These are phyloP conservation scores for Clonostachys rhizophaga DNA, from an alignment of 2,329 filamentous ascomycete genomes.

Conservation along the genomic window DNA sequence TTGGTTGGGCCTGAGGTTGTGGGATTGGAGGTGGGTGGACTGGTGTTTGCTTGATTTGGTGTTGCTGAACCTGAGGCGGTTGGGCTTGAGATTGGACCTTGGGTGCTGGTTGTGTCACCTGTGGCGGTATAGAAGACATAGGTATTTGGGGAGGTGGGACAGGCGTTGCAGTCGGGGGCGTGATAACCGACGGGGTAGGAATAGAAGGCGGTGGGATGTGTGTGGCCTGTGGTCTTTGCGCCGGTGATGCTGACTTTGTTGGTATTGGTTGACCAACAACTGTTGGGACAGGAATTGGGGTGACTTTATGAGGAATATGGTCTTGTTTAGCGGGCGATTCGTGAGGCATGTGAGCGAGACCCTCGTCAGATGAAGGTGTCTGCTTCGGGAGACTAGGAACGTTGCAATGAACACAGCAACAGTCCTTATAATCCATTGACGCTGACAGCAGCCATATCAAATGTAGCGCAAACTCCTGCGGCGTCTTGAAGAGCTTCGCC, in stretches of 20 bases:
- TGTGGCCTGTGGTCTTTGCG: slow-evolving; percentile 9
- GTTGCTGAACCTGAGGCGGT: slow-evolving; percentile 8
- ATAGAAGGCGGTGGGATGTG: slow-evolving; percentile 4
- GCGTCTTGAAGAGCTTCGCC: slow-evolving; percentile 43
- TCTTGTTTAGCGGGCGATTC: slow-evolving; percentile 7
- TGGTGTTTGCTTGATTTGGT: neutral
- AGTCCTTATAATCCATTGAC: slow-evolving; percentile 41
- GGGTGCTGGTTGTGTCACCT: neutral
- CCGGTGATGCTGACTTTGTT: slow-evolving; percentile 18
- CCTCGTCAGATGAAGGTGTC: slow-evolving; percentile 16
- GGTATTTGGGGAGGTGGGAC: neutral
- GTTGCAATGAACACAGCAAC: slow-evolving; percentile 46
- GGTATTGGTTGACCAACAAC: slow-evolving; percentile 22
- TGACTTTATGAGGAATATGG: slow-evolving; percentile 20
- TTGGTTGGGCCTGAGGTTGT: slow-evolving; percentile 6
- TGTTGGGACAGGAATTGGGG: slow-evolving; percentile 27
- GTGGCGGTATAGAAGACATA: too few relatives aligned
- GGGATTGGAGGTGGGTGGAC: neutral
- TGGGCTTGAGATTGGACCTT: neutral
- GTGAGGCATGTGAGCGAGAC: slow-evolving; percentile 8
- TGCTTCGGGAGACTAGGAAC: slow-evolving; percentile 15
- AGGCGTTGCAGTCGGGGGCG: neutral
- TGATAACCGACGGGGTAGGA: slow-evolving; percentile 5
- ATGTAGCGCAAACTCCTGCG: slow-evolving; percentile 48
- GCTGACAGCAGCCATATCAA: slow-evolving; percentile 44